Percentiles rank a stretch among this genome's conserved stretches.
phyloP scores from a whole-genome alignment of 768 basidiomycete species.

The Boletus sensibilis region DNA sequence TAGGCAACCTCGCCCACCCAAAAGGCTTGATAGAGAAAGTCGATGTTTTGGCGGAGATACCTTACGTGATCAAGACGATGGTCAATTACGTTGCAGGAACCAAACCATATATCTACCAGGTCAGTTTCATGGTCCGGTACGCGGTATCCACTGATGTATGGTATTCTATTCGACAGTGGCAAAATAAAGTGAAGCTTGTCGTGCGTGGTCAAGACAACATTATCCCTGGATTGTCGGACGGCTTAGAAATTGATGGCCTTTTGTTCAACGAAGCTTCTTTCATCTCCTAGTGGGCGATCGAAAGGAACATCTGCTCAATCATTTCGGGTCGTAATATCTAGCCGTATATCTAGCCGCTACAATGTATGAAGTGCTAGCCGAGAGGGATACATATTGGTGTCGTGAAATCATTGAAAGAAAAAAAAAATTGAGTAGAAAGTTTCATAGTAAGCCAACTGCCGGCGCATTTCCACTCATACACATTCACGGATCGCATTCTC shows the following conservation, averaged over 20 bases:
- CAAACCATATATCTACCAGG: conserved; percentile 94
- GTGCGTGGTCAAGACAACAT: conserved; percentile 44
- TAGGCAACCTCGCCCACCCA: conserved; percentile 57
- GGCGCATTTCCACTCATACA: neutral
- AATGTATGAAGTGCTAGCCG: neutral
- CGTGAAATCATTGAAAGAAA: neutral
- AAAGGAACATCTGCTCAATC: neutral
- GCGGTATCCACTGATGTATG: neutral
- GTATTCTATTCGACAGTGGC: conserved; percentile 41
- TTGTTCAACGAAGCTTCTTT: conserved; percentile 92
- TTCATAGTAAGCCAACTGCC: neutral
- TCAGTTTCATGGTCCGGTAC: conserved; percentile 33
- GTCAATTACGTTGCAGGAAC: conserved; percentile 92
- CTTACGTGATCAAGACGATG: conserved; percentile 86
- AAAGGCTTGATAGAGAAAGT: conserved; percentile 89
- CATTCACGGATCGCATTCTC: conserved; percentile 1
- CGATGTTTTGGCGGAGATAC: conserved; percentile 93
- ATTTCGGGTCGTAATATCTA: neutral
- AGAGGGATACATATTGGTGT: conserved; percentile 2
- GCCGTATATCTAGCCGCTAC: conserved; percentile 12
- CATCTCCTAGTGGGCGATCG: conserved; percentile 52
- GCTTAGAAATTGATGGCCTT: conserved; percentile 56
- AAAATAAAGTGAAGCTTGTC: conserved; percentile 51
- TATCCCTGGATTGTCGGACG: conserved; percentile 40
- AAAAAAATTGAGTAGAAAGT: neutral